Evolutionary conservation across 2,329 filamentous ascomycete species (phyloP), one percentile per base, ranked within the genome.

Genomic region (Epichloe gansuensis): DNA sequence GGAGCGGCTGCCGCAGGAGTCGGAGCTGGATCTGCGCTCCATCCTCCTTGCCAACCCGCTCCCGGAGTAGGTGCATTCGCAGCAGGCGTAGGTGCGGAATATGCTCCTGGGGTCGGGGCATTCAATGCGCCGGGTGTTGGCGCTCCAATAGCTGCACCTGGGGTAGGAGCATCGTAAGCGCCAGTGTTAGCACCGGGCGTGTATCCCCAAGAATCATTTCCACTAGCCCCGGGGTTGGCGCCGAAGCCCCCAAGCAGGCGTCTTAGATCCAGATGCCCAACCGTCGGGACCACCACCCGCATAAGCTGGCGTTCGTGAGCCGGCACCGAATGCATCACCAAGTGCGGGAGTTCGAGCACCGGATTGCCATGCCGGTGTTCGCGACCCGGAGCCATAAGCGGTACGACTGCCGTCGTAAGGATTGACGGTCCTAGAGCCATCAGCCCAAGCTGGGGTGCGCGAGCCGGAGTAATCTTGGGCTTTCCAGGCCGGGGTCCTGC

Each of bases 291-390:
- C 65, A 39, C 64, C 56, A 47, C 39, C 31, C 25, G 70, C 69
- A 59, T 83, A 89, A 51, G 76, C 85, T 45, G 78, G 83, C 12
- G 81, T 85, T 62, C 82, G 85, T n/a, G 81, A 83, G 7, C 85
- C 84, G 52, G 78, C 75, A 52, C 76, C 80, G 61, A 85, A 87
- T 21, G 76, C 75, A 61, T 85, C 79, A 13, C 75, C 73, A 21
- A 61, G 61, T 1, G 81, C 80, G 51, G 87, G 73, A 1, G 86
- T 91, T 65, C 86, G 85, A 51, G 84, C 81, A 50, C 86, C 86
- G 2, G 88, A 85, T 54, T 84, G 83, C 86, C 86, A 91, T 5
- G 85, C 85, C 7, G 86, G 86, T 1, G 85, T 90, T 51, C 86
- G 81, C 47, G 78, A 77, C 34, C 83, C 82, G 23, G 78, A 76